Evolutionary conservation across 352 stramenopile species (phyloP).

Genomic region (Pythium scleroteichum): DNA sequence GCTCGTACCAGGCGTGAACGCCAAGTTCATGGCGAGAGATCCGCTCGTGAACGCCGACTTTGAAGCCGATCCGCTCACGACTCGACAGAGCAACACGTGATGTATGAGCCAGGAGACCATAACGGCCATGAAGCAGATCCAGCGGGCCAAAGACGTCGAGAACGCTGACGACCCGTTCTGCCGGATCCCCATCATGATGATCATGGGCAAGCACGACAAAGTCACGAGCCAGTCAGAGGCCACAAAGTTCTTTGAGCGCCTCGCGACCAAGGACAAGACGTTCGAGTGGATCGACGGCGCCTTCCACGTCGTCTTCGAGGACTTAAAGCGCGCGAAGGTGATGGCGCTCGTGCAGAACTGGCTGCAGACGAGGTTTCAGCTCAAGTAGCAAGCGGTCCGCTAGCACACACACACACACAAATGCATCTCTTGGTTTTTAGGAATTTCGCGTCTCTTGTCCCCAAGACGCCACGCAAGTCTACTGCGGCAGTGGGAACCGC

Average conservation of each 20-base stretch:
- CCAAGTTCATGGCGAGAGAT: constrained; percentile 17
- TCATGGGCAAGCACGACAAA: constrained; percentile 24
- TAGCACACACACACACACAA: neutral
- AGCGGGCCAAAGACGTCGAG: constrained; percentile 16
- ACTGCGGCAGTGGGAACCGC: constrained; percentile 33
- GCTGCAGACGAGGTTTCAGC: constrained; percentile 42
- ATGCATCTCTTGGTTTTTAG: neutral
- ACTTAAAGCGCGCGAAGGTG: constrained; percentile 54
- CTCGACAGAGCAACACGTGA: constrained; percentile 13
- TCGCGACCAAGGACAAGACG: constrained; percentile 51
- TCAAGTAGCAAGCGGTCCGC: neutral
- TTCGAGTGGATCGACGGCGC: constrained; percentile 50
- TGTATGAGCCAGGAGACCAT: constrained; percentile 24
- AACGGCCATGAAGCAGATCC: constrained; percentile 17
- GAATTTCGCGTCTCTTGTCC: neutral
- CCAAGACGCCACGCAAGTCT: neutral
- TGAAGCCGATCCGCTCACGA: constrained; percentile 24
- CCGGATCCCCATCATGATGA: constrained; percentile 14
- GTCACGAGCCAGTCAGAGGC: constrained; percentile 35
- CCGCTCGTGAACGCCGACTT: constrained; percentile 15
- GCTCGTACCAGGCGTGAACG: constrained; percentile 22
- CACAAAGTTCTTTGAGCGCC: constrained; percentile 41
- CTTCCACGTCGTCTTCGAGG: constrained; percentile 62
- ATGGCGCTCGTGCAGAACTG: constrained; percentile 41
- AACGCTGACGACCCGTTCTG: constrained; percentile 7